phyloP scores from a whole-genome alignment of 2,329 filamentous ascomycete species.

The Botryotinia narcissicola region DNA sequence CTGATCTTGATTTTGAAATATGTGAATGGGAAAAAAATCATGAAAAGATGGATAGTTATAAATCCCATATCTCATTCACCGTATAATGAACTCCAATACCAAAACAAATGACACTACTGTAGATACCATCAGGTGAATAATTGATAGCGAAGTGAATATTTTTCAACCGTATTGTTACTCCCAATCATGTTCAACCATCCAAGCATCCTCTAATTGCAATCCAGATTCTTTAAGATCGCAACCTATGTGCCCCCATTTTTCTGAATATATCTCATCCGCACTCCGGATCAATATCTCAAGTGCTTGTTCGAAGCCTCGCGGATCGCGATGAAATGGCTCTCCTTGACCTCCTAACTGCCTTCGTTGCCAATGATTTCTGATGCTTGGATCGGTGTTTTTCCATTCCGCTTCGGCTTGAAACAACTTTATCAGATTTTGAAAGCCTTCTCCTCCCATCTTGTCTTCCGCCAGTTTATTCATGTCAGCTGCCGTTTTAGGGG shows the following conservation, averaged over 20 bases:
- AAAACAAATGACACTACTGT: no score
- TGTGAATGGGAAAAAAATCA: not conserved
- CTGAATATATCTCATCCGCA: conserved; percentile 42
- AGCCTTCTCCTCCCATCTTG: conserved; percentile 26
- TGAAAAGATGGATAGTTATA: not conserved
- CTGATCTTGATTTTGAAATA: not conserved
- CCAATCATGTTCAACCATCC: conserved; percentile 47
- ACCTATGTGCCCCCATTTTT: conserved; percentile 48
- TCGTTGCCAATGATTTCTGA: conserved; percentile 52
- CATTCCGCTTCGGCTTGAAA: conserved; percentile 37
- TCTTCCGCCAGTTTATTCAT: conserved; percentile 1
- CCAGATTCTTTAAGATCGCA: conserved; percentile 44
- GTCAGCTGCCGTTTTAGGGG: conserved; percentile 24
- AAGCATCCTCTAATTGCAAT: conserved; percentile 45
- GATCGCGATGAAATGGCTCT: conserved; percentile 54
- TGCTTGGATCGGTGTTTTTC: conserved; percentile 29
- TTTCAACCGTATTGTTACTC: conserved; percentile 4
- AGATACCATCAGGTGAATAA: not conserved
- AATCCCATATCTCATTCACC: not conserved
- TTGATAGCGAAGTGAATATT: not conserved
- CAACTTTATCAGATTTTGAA: conserved; percentile 36
- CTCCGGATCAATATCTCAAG: conserved; percentile 48
- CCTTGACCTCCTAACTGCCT: conserved; percentile 51
- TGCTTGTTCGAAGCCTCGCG: conserved; percentile 45
- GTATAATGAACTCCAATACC: no score